Conservation (phyloP, 352 stramenopile species). For the Globisporangium nagaii region DNA sequence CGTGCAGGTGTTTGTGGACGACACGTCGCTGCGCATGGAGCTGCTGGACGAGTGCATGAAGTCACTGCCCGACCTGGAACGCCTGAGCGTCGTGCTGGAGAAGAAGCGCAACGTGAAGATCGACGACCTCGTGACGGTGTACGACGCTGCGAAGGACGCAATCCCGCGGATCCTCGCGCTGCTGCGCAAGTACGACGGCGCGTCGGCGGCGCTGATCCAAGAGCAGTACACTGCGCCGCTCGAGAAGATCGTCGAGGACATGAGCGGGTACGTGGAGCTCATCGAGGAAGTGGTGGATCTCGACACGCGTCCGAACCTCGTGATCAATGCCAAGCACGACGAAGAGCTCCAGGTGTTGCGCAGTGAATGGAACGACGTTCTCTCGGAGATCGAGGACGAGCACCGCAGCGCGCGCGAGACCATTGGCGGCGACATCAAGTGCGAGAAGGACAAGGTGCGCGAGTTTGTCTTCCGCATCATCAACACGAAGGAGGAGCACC, state of each 20-base stretch:
- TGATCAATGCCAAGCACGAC: conserved; percentile 84
- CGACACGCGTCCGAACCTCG: conserved; percentile 66
- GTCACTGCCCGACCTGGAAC: conserved; percentile 68
- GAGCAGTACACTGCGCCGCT: conserved; percentile 41
- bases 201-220: conserved; percentile 29
- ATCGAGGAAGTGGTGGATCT: conserved; percentile 84
- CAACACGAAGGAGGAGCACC: conserved; percentile 91
- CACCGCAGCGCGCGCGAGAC: conserved; percentile 50
- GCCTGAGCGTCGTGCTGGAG: conserved; percentile 60
- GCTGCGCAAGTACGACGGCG: conserved; percentile 40
- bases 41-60: conserved; percentile 89
- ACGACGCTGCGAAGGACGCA: conserved; percentile 65
- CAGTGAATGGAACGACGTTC: conserved; percentile 66
- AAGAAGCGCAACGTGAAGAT: conserved; percentile 74
- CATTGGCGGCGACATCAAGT: conserved; percentile 83
- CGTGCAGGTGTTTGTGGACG: conserved; percentile 91
- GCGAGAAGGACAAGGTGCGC: conserved; percentile 90
- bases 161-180: conserved; percentile 63
- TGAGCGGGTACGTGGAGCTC: conserved; percentile 62
- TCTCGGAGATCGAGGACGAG: conserved; percentile 80
- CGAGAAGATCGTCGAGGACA: conserved; percentile 54
- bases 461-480: conserved; percentile 93
- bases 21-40: conserved; percentile 81
- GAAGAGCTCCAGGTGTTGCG: conserved; percentile 70
- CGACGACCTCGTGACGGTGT: conserved; percentile 74